These are phyloP conservation scores for Eucalyptus albens DNA, from an alignment of 345 rosid genomes.

Conservation along the genomic window DNA sequence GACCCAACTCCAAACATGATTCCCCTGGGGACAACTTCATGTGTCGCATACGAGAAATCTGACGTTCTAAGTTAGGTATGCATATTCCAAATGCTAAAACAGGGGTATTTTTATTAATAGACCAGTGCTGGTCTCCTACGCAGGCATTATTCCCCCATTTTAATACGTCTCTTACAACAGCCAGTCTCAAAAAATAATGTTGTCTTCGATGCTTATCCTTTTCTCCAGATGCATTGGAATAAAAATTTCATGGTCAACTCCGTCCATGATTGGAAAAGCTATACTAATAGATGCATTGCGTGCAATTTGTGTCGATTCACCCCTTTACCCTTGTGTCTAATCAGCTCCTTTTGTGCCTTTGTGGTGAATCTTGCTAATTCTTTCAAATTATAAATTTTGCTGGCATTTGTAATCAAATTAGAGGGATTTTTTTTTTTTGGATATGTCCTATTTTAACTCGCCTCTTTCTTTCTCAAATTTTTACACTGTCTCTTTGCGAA, in stretches of 20 bases:
- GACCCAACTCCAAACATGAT: background rate
- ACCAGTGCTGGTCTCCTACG: background rate
- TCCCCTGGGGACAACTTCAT: background rate
- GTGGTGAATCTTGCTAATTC: background rate
- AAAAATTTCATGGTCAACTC: background rate
- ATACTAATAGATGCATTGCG: background rate
- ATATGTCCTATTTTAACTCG: background rate
- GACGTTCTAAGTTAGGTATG: background rate
- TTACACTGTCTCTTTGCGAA: accelerated
- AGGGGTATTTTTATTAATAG: background rate
- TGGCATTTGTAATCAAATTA: background rate
- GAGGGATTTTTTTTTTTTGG: background rate
- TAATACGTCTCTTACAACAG: background rate
- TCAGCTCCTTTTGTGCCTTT: background rate
- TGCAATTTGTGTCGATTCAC: background rate
- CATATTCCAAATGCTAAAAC: background rate
- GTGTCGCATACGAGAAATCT: background rate
- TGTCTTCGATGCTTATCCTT: background rate
- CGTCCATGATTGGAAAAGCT: background rate
- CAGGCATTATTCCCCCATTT: background rate
- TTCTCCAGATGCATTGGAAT: background rate
- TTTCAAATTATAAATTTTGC: background rate
- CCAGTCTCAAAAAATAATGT: background rate
- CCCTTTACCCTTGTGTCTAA: background rate
- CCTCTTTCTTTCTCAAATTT: background rate